Evolutionary conservation across 2,329 filamentous ascomycete genomes (phyloP).

Genomic region (Chaetomiaceae sp.): DNA sequence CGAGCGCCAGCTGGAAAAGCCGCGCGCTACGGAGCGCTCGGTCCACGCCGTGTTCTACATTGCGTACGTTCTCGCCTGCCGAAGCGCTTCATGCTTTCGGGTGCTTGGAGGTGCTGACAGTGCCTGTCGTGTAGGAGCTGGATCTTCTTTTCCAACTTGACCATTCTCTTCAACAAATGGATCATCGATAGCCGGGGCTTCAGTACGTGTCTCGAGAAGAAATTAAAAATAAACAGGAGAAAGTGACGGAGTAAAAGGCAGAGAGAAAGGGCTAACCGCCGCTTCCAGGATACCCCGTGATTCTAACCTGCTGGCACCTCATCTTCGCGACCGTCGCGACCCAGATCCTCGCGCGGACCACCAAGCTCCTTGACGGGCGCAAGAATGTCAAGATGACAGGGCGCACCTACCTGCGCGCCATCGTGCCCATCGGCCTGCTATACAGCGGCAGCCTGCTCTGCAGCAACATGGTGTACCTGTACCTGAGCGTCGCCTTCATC

Average conservation of each 20-base stretch:
- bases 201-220: constrained; percentile 60
- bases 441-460: constrained; percentile 93
- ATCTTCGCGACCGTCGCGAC: constrained; percentile 87
- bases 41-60: constrained; percentile 36
- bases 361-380: constrained; percentile 79
- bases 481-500: constrained; percentile 91
- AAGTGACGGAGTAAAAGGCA: no score
- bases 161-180: constrained; percentile 92
- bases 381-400: constrained; percentile 95
- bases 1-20: constrained; percentile 28
- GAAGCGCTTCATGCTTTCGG: no score
- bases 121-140: constrained; percentile 48
- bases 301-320: constrained; percentile 93
- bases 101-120: neutral
- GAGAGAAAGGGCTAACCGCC: constrained; percentile 20
- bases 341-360: constrained; percentile 83
- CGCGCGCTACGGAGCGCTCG: constrained; percentile 20
- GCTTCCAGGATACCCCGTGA: constrained; percentile 47
- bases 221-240: no score
- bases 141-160: constrained; percentile 79
- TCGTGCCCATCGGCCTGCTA: constrained; percentile 87
- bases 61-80: no score
- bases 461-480: constrained; percentile 89
- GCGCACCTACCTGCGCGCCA: constrained; percentile 81
- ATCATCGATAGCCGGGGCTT: constrained; percentile 71